Evolutionary conservation across 2,329 filamentous ascomycete genomes (phyloP).

Genomic region (Phyllosticta citriasiana): DNA sequence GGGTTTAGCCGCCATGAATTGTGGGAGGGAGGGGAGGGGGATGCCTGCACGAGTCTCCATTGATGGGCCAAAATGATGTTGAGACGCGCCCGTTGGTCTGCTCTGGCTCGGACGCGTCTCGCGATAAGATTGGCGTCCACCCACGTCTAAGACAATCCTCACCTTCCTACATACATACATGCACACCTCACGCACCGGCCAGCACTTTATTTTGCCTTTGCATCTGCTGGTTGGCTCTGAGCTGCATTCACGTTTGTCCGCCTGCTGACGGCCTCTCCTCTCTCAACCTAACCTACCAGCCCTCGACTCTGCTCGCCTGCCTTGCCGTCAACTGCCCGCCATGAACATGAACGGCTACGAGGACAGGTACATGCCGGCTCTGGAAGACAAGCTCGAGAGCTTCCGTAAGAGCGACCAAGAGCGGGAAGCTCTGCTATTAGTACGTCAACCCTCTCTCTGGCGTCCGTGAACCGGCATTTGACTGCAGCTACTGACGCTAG

Average conservation of each 20-base stretch:
- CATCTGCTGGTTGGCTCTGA: not conserved
- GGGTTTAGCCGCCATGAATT: too few species aligned
- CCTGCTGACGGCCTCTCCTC: not conserved
- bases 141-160: too few species aligned
- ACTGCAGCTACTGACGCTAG: not conserved
- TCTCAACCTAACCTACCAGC: not conserved
- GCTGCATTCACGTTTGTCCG: not conserved
- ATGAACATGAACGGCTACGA: slow-evolving; percentile 10
- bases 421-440: slow-evolving; percentile 24
- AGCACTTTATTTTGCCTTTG: not conserved
- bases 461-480: not conserved
- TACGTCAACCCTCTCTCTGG: slow-evolving; percentile 12
- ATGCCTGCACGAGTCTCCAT: too few species aligned
- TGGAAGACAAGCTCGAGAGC: slow-evolving; percentile 19
- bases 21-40: too few species aligned
- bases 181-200: not conserved
- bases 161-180: too few species aligned
- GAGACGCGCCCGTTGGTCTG: too few species aligned
- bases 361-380: not conserved
- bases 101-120: not conserved
- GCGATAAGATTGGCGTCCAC: not conserved
- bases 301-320: not conserved
- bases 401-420: slow-evolving; percentile 28
- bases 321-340: not conserved
- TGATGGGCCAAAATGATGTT: too few species aligned